A percentile compares a stretch with the other conserved stretches of the same genome.
phyloP scores from a whole-genome alignment of 345 rosid genomes.

The Hibiscus trionum region DNA sequence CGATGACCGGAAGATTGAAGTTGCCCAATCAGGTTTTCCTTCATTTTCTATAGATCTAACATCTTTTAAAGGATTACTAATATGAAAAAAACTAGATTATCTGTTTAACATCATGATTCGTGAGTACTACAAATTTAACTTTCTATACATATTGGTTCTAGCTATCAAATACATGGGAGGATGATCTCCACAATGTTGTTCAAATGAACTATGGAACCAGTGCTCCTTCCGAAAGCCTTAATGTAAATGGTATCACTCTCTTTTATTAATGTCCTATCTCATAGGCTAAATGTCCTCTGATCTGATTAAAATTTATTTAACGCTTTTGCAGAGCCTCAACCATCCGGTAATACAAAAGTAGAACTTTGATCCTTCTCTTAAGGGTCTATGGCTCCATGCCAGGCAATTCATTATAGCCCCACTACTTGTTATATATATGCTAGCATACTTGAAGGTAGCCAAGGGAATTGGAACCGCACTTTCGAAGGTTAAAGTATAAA shows the following conservation, averaged over 20 bases:
- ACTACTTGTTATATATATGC: background rate
- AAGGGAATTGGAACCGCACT: background rate
- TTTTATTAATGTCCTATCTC: background rate
- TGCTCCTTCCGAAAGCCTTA: constrained; percentile 43
- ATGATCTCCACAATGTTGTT: constrained; percentile 78
- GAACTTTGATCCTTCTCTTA: constrained; percentile 34
- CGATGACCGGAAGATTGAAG: constrained; percentile 55
- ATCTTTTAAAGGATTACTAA: background rate
- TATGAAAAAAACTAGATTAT: background rate
- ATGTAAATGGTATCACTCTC: constrained; percentile 36
- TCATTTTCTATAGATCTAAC: background rate
- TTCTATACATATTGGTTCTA: constrained; percentile 14
- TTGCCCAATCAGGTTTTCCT: constrained; percentile 54
- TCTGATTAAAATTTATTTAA: constrained; percentile 1
- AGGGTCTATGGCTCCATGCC: background rate
- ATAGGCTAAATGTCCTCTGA: background rate
- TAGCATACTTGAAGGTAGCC: background rate
- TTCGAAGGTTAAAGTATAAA: background rate
- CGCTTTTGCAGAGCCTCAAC: constrained; percentile 33
- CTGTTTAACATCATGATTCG: background rate
- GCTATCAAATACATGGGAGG: constrained; percentile 69
- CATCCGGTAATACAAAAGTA: constrained; percentile 37
- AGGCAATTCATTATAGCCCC: background rate
- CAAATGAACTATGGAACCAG: constrained; percentile 59
- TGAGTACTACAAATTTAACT: background rate